Base-by-base conservation (phyloP, 2,329 filamentous ascomycete species). In the Apiospora kogelbergensis region DNA sequence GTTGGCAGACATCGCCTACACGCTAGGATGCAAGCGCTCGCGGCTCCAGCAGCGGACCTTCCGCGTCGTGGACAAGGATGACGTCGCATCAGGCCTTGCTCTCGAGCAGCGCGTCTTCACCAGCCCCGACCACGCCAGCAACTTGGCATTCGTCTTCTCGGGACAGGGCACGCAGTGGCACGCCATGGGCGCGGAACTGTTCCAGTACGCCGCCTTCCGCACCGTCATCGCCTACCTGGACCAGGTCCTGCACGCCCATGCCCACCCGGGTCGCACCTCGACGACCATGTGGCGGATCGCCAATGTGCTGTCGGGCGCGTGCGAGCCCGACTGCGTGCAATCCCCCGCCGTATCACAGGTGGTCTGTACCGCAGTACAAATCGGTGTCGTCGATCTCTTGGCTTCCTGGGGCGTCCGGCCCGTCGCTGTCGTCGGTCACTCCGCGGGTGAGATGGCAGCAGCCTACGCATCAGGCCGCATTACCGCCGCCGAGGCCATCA, bases 1-100 rank as follows among this genome's bases (percentile, higher is more conserved):
- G n/a, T 20, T 84, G 40, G 72, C 76, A 42, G 72, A 85, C 68
- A 82, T 85, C 65, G 79, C 83, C 4, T 86, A 85, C 71, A 86
- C 84, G 0, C 76, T 85, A 17, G 78, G 75, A 24, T 81, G 78
- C 46, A 82, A 84, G 3, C 81, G 84, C 20, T 85, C 84, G 0
- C 75, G 71, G 9, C 71, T 86, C 15, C 81, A 83, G 67, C 85
- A 82, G 81, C 84, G 79, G 67, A 72, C 76, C 3, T 65, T 65
- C 37, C 63, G 63, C n/a, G 24, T 65, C 6, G 63, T 65, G 13
- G 37, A 65, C 5, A 15, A 5, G 5, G 37, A 65, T 20, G 41
- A 44, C 7, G 22, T 24, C 26, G 46, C 15, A 10, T 15, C 33
- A 22, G 64, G 42, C 5, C 64, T 66, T 7, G 42, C 64, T 7